phyloP scores from a whole-genome alignment of 768 basidiomycete species.

The Amanita phalloides region DNA sequence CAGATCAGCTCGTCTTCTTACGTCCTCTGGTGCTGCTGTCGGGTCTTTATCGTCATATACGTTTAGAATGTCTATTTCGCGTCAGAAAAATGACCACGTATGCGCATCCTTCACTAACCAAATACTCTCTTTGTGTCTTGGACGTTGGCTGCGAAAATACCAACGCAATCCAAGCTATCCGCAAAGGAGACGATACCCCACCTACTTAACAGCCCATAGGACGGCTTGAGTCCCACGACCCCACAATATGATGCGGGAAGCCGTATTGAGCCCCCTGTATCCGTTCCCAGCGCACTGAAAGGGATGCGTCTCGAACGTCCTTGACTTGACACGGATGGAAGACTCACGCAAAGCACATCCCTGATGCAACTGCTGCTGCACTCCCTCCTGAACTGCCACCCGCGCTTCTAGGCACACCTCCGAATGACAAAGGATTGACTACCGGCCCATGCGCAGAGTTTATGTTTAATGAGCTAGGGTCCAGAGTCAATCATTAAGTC shows the following conservation, averaged over 20 bases:
- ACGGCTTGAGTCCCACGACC: constrained; percentile 86
- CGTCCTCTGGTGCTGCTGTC: constrained; percentile 45
- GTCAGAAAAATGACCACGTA: not conserved
- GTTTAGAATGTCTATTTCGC: constrained; percentile 31
- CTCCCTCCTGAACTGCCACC: constrained; percentile 95
- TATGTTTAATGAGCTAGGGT: constrained; percentile 61
- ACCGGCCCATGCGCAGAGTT: constrained; percentile 71
- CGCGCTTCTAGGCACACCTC: constrained; percentile 38
- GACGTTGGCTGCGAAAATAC: constrained; percentile 56
- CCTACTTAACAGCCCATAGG: constrained; percentile 88
- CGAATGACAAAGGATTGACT: constrained; percentile 53
- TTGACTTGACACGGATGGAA: not conserved
- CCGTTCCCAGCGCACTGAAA: constrained; percentile 77
- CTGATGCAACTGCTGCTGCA: constrained; percentile 84
- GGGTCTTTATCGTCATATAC: constrained; percentile 62
- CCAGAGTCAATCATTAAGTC: not conserved
- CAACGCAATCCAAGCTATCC: constrained; percentile 92
- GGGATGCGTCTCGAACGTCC: not conserved
- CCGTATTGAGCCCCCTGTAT: constrained; percentile 91
- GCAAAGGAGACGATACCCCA: constrained; percentile 90
- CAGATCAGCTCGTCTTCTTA: constrained; percentile 16
- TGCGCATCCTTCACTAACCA: constrained; percentile 30
- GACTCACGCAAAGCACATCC: constrained; percentile 75
- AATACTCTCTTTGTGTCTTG: constrained; percentile 44
- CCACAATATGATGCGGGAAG: constrained; percentile 94